phyloP scores from a whole-genome alignment of 2,329 filamentous ascomycete species.

The Ceratocystis huliohia region DNA sequence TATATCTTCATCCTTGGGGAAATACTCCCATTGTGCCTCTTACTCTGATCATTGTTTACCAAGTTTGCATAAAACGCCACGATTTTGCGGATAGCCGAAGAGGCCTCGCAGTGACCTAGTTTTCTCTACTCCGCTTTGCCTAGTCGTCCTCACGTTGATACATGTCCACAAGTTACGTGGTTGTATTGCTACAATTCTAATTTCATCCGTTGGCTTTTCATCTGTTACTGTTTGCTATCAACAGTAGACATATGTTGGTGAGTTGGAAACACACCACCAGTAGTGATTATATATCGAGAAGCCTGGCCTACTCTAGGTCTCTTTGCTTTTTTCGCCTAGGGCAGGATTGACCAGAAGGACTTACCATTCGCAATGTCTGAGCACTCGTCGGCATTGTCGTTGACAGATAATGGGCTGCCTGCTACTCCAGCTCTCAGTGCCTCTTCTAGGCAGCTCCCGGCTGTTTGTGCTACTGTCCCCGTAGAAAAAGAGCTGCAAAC shows the following conservation, averaged over 20 bases:
- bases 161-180: neutral
- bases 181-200: neutral
- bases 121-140: neutral
- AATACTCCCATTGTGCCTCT: neutral
- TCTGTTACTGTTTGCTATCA: neutral
- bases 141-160: neutral
- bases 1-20: neutral
- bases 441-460: neutral
- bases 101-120: too few relatives aligned
- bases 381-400: neutral
- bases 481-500: neutral
- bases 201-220: neutral
- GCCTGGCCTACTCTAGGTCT: neutral
- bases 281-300: neutral
- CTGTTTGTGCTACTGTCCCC: neutral
- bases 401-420: neutral
- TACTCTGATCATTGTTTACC: neutral
- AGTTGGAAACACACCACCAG: neutral
- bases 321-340: neutral
- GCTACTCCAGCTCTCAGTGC: neutral
- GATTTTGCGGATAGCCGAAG: too few relatives aligned
- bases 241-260: neutral
- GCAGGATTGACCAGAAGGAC: neutral
- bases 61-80: neutral
- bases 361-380: neutral